Percentiles rank a stretch among this genome's conserved stretches.
These are phyloP conservation scores for Fomitopsis pulvina DNA, from an alignment of 768 basidiomycete species.

Conservation along the genomic window DNA sequence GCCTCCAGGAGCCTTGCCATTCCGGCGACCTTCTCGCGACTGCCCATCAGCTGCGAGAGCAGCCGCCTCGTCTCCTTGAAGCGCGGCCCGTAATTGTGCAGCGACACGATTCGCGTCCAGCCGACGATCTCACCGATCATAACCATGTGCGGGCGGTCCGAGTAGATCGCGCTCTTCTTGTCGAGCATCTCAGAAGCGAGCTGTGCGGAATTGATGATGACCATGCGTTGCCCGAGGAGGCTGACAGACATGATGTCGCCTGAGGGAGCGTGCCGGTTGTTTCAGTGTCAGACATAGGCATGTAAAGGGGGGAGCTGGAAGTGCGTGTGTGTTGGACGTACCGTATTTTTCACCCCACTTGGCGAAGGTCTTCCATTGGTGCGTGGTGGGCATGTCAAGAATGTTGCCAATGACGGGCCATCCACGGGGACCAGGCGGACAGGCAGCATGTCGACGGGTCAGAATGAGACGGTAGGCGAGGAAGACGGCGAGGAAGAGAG, in stretches of 20 bases:
- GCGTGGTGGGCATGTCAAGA: slow-evolving; percentile 18
- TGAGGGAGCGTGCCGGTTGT: slow-evolving; percentile 4
- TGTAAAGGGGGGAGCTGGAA: not conserved
- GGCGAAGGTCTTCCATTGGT: slow-evolving; percentile 21
- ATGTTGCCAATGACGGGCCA: slow-evolving; percentile 22
- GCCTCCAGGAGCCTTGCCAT: slow-evolving; percentile 24
- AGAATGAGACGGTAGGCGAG: not conserved
- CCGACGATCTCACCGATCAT: slow-evolving; percentile 24
- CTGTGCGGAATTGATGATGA: slow-evolving; percentile 23
- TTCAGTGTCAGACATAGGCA: not conserved
- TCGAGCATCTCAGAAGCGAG: slow-evolving; percentile 25
- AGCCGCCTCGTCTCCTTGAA: slow-evolving; percentile 22
- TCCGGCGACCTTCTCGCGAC: slow-evolving; percentile 16
- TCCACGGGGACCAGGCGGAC: slow-evolving; percentile 24
- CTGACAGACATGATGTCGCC: slow-evolving; percentile 24
- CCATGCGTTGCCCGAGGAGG: slow-evolving; percentile 22
- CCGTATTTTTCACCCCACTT: slow-evolving; percentile 23
- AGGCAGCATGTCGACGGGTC: slow-evolving; percentile 7
- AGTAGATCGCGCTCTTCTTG: slow-evolving; percentile 24
- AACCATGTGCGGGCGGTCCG: slow-evolving; percentile 21
- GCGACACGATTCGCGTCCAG: slow-evolving; percentile 17
- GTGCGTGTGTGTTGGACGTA: slow-evolving; percentile 7
- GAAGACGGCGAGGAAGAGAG: not conserved
- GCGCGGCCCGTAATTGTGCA: slow-evolving; percentile 19
- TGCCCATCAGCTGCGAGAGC: slow-evolving; percentile 18